A percentile compares a stretch with the other conserved stretches of the same genome.
These are phyloP conservation scores for Globisporangium iwayamae DNA, from an alignment of 352 stramenopile species.

Conservation along the genomic window DNA sequence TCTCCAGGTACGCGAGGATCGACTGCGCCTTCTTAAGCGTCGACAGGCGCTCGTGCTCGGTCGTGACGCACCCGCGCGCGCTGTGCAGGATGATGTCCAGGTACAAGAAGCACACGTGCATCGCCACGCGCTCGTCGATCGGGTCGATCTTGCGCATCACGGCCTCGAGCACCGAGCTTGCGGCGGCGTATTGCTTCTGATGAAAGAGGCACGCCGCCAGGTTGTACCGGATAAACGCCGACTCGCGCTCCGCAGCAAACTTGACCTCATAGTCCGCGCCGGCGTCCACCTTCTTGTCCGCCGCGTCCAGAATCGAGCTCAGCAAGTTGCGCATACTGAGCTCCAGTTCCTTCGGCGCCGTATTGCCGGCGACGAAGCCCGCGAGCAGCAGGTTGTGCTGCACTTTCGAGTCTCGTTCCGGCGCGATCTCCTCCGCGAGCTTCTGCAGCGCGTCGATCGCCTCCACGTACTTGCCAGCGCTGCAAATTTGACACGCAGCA, in stretches of 20 bases:
- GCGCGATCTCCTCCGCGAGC: slow-evolving; percentile 76
- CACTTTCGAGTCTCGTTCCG: slow-evolving; percentile 75
- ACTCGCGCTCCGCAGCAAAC: slow-evolving; percentile 79
- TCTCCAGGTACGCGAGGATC: slow-evolving; percentile 88
- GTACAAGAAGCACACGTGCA: slow-evolving; percentile 93
- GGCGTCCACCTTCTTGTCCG: slow-evolving; percentile 42
- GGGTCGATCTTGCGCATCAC: slow-evolving; percentile 89
- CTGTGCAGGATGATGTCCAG: slow-evolving; percentile 91
- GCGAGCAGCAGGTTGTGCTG: slow-evolving; percentile 82
- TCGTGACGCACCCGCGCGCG: slow-evolving; percentile 77
- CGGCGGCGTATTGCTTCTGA: slow-evolving; percentile 88
- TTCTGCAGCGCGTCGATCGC: slow-evolving; percentile 82
- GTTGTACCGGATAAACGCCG: slow-evolving; percentile 90
- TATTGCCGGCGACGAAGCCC: slow-evolving; percentile 58
- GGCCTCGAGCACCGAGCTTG: slow-evolving; percentile 77
- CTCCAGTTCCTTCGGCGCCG: slow-evolving; percentile 70
- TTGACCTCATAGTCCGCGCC: slow-evolving; percentile 24
- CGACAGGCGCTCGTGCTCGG: slow-evolving; percentile 59
- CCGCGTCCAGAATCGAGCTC: slow-evolving; percentile 29
- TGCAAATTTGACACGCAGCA: slow-evolving; percentile 21
- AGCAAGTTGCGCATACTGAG: slow-evolving; percentile 61
- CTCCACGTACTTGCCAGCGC: slow-evolving; percentile 82
- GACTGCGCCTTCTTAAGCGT: slow-evolving; percentile 84
- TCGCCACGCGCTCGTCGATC: slow-evolving; percentile 89
- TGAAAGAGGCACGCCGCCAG: slow-evolving; percentile 83